A percentile compares a stretch with the other conserved stretches of the same genome.
phyloP scores from a whole-genome alignment of 1,284 basidiomycete genomes.

The Meira nashicola region DNA sequence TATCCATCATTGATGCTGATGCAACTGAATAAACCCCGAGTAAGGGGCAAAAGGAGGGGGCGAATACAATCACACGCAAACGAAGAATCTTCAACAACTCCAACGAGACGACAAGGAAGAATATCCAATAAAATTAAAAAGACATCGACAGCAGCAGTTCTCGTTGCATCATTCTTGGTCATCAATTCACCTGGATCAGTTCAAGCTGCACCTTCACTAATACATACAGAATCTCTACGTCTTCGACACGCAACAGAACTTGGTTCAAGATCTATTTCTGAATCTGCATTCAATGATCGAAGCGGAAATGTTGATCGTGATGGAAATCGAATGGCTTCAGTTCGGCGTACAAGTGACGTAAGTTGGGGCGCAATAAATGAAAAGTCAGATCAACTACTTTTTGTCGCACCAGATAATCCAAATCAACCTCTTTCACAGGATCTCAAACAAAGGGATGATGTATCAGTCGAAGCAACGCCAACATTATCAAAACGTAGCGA shows the following conservation, averaged over 20 bases:
- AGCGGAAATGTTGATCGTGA: neutral
- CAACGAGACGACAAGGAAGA: neutral
- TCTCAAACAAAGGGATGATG: neutral
- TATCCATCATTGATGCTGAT: too few species aligned
- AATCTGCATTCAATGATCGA: neutral
- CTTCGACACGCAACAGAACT: neutral
- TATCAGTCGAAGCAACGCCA: neutral
- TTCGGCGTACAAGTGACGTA: neutral
- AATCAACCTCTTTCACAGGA: neutral
- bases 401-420: neutral
- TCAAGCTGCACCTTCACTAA: neutral
- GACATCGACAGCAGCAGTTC: neutral
- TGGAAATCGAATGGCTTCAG: neutral
- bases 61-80: too few species aligned
- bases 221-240: neutral
- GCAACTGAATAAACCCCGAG: too few species aligned
- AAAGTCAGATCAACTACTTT: neutral
- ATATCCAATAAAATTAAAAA: neutral
- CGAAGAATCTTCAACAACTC: too few species aligned
- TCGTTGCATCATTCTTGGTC: constrained; percentile 2
- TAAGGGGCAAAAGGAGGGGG: too few species aligned
- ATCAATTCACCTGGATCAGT: neutral
- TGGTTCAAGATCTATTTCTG: neutral
- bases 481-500: neutral
- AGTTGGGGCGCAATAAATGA: neutral